phyloP scores from a whole-genome alignment of 2,329 filamentous ascomycete genomes.

The Geosmithia putterillii region DNA sequence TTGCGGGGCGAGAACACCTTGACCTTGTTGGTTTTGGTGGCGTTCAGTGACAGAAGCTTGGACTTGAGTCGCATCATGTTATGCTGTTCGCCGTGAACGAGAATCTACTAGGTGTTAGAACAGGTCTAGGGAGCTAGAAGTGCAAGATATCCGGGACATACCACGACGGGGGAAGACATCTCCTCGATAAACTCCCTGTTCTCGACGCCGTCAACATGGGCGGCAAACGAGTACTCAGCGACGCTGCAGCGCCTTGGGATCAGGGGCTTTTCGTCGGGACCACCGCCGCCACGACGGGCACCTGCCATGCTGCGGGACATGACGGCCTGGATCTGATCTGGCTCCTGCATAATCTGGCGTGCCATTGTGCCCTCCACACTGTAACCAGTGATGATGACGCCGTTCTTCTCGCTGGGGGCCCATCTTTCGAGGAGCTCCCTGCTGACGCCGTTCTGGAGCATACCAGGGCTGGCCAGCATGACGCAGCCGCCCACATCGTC shows the following conservation, averaged over 20 bases:
- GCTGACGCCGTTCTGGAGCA: conserved; percentile 94
- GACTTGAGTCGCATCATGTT: conserved; percentile 98
- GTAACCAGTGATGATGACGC: conserved; percentile 97
- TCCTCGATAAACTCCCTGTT: conserved; percentile 97
- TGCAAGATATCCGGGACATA: conserved; percentile 36
- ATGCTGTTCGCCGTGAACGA: conserved; percentile 93
- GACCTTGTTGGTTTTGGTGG: conserved; percentile 64
- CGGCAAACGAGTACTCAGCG: conserved; percentile 89
- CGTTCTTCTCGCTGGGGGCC: conserved; percentile 93
- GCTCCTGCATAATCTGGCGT: conserved; percentile 87
- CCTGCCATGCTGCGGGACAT: conserved; percentile 64
- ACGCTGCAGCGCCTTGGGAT: conserved; percentile 88
- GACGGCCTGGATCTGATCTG: conserved; percentile 86
- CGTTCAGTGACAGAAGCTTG: conserved; percentile 84
- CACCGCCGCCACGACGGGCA: conserved; percentile 49
- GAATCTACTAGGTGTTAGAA: conserved; percentile 45
- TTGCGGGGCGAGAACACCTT: conserved; percentile 93
- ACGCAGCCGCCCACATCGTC: conserved; percentile 93
- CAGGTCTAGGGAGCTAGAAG: background rate
- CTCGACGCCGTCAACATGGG: conserved; percentile 90
- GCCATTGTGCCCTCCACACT: conserved; percentile 98
- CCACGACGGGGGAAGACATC: conserved; percentile 80
- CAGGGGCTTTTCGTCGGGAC: conserved; percentile 73
- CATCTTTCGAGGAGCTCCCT: conserved; percentile 86
- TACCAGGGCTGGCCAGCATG: conserved; percentile 95